Evolutionary conservation across 306 rosid genomes (phyloP).

Genomic region (Begonia fuchsioides): DNA sequence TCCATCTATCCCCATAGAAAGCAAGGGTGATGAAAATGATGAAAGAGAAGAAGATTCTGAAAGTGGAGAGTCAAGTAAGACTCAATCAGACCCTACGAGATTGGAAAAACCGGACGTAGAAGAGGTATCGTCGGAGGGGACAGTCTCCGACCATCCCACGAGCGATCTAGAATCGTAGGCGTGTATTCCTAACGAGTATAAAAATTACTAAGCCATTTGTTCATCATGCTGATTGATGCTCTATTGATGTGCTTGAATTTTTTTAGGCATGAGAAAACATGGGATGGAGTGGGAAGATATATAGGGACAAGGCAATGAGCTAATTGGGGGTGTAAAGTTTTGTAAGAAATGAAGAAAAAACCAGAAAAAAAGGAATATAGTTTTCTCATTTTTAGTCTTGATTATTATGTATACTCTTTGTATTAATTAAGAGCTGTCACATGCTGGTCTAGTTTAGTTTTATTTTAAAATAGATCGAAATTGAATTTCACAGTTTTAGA

Average conservation of each 20-base stretch:
- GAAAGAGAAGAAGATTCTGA: conserved; percentile 22
- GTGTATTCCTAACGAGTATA: conserved; percentile 11
- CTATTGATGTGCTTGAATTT: conserved; percentile 66
- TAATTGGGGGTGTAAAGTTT: conserved; percentile 53
- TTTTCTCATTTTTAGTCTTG: too few relatives aligned
- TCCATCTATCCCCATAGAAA: conserved; percentile 27
- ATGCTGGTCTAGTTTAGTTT: too few relatives aligned
- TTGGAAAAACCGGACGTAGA: conserved; percentile 34
- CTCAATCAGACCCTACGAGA: conserved; percentile 65
- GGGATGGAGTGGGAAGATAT: conserved; percentile 42
- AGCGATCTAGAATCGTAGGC: conserved; percentile 57
- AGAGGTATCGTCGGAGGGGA: conserved; percentile 83
- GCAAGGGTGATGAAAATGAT: too few relatives aligned
- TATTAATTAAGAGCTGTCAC: too few relatives aligned
- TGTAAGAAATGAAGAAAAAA: too few relatives aligned
- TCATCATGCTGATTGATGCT: conserved; percentile 34
- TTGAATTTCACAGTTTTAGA: too few relatives aligned
- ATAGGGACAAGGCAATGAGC: conserved; percentile 32
- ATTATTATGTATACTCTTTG: too few relatives aligned
- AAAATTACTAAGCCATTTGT: conserved; percentile 36
- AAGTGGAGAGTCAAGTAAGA: conserved; percentile 83
- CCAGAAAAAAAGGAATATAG: too few relatives aligned
- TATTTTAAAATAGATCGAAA: too few relatives aligned
- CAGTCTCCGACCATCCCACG: conserved; percentile 68
- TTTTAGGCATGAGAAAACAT: conserved; percentile 53